Base-by-base conservation (phyloP, 1,139 yeast genomes). In the Geotrichum carabidarum region DNA sequence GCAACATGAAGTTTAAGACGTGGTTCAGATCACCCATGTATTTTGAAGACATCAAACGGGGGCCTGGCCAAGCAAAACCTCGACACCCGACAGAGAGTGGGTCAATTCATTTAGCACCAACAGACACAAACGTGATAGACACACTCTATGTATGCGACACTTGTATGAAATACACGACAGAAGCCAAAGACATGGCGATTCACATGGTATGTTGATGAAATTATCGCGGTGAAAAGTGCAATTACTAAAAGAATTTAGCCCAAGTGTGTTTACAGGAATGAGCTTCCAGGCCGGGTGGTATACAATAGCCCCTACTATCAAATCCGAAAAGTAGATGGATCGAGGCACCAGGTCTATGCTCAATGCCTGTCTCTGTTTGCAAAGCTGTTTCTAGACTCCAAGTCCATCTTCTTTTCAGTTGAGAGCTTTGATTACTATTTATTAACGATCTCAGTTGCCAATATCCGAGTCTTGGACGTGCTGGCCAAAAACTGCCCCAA, bases 11-110 rank as follows among this genome's bases (percentile, higher is more conserved):
- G 60, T 83, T 88, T 59, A 78, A 80, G 53, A 83, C 96, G 1
- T 88, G 96, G 96, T 89, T 86, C 67, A 94, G 95, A 1, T 85
- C 86, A 63, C 80, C 87, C 3, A 94, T 89, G 0, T 84, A 87
- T 65, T 88, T 87, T 60, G 68, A 66, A 53, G 50, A 50, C 44
- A 47, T 44, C 35, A 51, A 44, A 36, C 56, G 44, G 63, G 65
- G 35, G 58, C 64, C 61, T 55, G 58, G 45, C 51, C 49, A 18
- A 38, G 37, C 48, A 48, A 53, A 50, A 50, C 57, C 53, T 45
- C 53, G 55, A 50, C 58, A 44, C 27, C 44, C 51, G n/a, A 54
- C 47, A 5, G 57, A 57, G 54, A 31, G 56, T 55, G 41, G 52
- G 53, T 48, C 52, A 14, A 14, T 50, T n/a, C 53, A 44, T 34